phyloP scores from a whole-genome alignment of 2,329 filamentous ascomycete genomes.

The Penicillium sp. region DNA sequence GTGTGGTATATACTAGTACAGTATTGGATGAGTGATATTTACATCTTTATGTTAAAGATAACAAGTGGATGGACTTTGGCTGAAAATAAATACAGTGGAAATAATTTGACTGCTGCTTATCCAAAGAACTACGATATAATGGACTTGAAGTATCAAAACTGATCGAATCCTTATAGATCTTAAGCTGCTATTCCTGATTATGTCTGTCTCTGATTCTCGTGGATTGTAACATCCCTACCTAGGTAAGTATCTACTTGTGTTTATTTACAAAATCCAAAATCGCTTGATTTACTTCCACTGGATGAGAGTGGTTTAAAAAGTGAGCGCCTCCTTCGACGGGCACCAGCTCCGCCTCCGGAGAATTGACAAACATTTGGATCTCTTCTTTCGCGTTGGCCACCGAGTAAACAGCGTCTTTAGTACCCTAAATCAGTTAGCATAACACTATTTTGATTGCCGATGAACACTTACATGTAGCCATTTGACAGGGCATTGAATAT shows the following conservation, averaged over 20 bases:
- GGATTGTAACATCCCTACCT: no score
- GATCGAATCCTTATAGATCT: no score
- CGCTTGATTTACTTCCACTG: constrained; percentile 45
- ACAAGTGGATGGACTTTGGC: no score
- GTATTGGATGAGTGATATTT: no score
- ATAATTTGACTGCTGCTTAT: no score
- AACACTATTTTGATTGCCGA: not conserved
- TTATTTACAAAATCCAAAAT: constrained; percentile 31
- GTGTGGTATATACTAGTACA: no score
- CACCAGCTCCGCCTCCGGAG: constrained; percentile 47
- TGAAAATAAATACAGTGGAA: no score
- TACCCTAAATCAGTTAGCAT: constrained; percentile 19
- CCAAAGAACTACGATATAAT: no score
- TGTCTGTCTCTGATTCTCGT: no score
- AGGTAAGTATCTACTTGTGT: constrained; percentile 23
- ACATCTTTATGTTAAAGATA: no score
- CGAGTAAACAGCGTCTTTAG: constrained; percentile 21
- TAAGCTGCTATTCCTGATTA: no score
- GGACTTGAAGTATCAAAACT: no score
- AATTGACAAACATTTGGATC: constrained; percentile 53
- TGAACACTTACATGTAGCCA: constrained; percentile 52
- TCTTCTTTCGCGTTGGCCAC: constrained; percentile 28
- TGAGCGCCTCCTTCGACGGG: constrained; percentile 54
- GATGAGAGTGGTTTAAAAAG: constrained; percentile 54
- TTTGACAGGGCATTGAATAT: constrained; percentile 56